Evolutionary conservation across 2,329 filamentous ascomycete species (phyloP).

Genomic region (Alternaria brassicicola): DNA sequence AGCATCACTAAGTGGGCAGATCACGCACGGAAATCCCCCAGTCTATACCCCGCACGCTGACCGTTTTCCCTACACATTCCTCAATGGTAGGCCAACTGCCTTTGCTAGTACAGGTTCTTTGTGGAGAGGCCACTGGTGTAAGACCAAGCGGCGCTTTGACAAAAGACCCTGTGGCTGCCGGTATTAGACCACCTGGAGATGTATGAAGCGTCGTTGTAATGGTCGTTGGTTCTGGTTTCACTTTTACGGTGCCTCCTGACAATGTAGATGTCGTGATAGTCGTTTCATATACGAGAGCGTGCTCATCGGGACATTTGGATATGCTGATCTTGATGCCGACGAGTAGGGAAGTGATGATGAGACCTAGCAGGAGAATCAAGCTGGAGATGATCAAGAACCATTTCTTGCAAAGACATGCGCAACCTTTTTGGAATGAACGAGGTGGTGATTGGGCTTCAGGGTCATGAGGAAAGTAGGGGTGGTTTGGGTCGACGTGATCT

Average conservation of each 20-base stretch:
- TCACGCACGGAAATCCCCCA: neutral
- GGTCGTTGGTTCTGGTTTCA: neutral
- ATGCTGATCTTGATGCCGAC: neutral
- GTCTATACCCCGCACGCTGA: neutral
- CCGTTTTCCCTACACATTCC: neutral
- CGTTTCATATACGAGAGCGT: accelerated
- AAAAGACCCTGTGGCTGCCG: neutral
- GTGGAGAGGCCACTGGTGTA: neutral
- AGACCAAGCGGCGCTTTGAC: neutral
- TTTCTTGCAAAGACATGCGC: neutral
- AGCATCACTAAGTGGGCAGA: neutral
- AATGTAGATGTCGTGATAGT: neutral
- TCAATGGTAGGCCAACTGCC: neutral
- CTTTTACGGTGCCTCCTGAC: neutral
- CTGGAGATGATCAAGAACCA: neutral
- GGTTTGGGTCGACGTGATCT: conserved; percentile 5
- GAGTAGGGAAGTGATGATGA: neutral
- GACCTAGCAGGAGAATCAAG: neutral
- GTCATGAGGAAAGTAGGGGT: conserved; percentile 7
- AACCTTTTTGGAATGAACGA: neutral
- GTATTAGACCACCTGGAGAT: neutral
- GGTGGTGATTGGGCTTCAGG: neutral
- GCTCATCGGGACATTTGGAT: neutral
- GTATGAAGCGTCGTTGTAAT: neutral
- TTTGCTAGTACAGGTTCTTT: neutral